Evolutionary conservation across 1,284 basidiomycete genomes (phyloP), one percentile per base, ranked within the genome.

Genomic region (Ceratobasidium sp.): DNA sequence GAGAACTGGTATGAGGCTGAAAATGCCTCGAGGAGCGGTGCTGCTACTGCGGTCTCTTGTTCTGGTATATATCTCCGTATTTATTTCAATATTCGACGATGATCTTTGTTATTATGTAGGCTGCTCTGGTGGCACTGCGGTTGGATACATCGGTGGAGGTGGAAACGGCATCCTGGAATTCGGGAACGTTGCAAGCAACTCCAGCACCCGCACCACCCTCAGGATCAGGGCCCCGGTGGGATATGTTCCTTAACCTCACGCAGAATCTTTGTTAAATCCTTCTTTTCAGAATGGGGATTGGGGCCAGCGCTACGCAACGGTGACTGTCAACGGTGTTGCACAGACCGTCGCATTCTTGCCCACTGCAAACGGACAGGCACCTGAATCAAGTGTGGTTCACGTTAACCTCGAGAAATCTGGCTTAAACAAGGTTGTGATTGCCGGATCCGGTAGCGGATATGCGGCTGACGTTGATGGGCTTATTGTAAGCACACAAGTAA

Each of bases 341-440:
- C 76, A 77, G 56, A 73, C 62, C 24, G 64, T 77, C 27, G 76
- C 76, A 13, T 77, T 77, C 66, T 62, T 77, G 24, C 76, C 76
- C 9, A 73, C 74, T 2, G 24, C 74, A n/a, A 71, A 77, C 27
- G 76, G 76, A 11, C 59, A 74, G n/a, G 76, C 75, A 16, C 76
- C 76, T 1, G 76, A 58, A 31, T 77, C 76, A 43, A 76, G 75
- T 16, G 71, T 74, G 27, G 64, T 77, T 9, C 69, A 75, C 24
- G 76, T 77, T 51, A 68, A 56, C 19, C 63, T 77, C 37, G 76
- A 77, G 41, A 66, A 71, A 16, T 75, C 74, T 11, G 71, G 63
- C 43, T 75, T 75, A 22, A 76, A 75, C 64, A 76, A 71, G 22
- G 71, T 76, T 5, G 54, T 66, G 11, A 46, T 76, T 19, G 37